Conservation (phyloP, 148 eudicot genomes). For the Chenopodium suecicum region DNA sequence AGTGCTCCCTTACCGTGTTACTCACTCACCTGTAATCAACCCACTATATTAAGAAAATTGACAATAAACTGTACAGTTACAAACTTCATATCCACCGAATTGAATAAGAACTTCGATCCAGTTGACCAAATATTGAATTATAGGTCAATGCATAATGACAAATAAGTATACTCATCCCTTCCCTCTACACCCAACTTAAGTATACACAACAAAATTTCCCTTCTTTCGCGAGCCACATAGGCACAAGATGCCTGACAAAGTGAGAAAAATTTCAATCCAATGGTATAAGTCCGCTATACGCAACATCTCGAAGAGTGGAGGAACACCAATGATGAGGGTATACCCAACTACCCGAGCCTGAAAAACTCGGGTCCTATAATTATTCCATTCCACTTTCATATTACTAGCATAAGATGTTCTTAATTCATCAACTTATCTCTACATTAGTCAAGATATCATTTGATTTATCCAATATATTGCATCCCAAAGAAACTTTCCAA, state of each 20-base stretch:
- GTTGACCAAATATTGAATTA: not conserved
- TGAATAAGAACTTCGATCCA: not conserved
- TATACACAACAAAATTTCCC: not conserved
- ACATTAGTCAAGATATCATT: not conserved
- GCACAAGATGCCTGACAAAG: too few species aligned
- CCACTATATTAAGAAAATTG: not conserved
- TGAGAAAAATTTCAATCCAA: too few species aligned
- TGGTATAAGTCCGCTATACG: too few species aligned
- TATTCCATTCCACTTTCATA: slow-evolving; percentile 51
- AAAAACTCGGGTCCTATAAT: slow-evolving; percentile 39
- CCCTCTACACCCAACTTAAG: not conserved
- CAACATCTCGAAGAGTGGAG: not conserved
- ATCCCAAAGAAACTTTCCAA: too few species aligned
- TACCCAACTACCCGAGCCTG: too few species aligned
- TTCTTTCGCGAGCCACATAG: too few species aligned
- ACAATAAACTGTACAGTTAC: not conserved
- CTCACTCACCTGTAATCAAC: slow-evolving; percentile 1
- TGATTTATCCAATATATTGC: too few species aligned
- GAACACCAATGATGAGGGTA: too few species aligned
- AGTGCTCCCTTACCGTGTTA: not conserved
- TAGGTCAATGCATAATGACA: not conserved
- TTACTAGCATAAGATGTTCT: slow-evolving; percentile 23
- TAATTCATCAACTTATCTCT: not conserved
- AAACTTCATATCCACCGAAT: not conserved
- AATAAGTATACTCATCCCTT: not conserved